Base-by-base conservation (phyloP, 345 rosid species). In the Eucalyptus regnans region DNA sequence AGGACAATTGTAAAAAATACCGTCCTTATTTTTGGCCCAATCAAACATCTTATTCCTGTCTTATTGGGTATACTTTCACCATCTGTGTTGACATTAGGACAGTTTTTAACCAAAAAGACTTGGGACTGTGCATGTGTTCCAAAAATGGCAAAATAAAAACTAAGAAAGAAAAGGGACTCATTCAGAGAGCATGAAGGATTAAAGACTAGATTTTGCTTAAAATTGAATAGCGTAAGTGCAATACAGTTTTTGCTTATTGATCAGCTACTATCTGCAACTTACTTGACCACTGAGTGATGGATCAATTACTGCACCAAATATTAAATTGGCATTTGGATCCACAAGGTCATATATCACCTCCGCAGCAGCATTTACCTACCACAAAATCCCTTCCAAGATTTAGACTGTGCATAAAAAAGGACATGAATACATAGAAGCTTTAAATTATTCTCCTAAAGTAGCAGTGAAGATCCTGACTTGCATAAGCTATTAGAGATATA, bases 241-340 rank as follows among this genome's bases (percentile, higher is more conserved):
- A 22, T 54, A 60, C 58, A 27, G 48, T 23, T 86, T 86, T 33
- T 50, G 87, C n/a, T 51, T 31, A 60, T 54, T 52, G 60, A 51
- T 86, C 58, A 29, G 87, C 64, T 44, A 86, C 48, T 7, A 44
- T 76, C 83, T 23, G 27, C 27, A 86, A 52, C 97, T 93, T 93
- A 97, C 99, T 93, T 96, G 99, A 91, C 98, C 97, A 64, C 92
- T 95, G 48, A 96, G 88, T 46, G 97, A 89, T 86, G 99, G 99
- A 93, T 97, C 99, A 62, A 96, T 93, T 50, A 96, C 99, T n/a
- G 99, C 99, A 52, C 99, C 99, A 68, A 97, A 97, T 91, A 97
- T 96, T 79, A 96, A 93, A 94, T 96, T 97, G 33, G 99, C 99
- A 62, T 96, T 93, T 88, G 98, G 98, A 94, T 97, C 99, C 49